phyloP scores from a whole-genome alignment of 768 basidiomycete species.

The Amanita phalloides region DNA sequence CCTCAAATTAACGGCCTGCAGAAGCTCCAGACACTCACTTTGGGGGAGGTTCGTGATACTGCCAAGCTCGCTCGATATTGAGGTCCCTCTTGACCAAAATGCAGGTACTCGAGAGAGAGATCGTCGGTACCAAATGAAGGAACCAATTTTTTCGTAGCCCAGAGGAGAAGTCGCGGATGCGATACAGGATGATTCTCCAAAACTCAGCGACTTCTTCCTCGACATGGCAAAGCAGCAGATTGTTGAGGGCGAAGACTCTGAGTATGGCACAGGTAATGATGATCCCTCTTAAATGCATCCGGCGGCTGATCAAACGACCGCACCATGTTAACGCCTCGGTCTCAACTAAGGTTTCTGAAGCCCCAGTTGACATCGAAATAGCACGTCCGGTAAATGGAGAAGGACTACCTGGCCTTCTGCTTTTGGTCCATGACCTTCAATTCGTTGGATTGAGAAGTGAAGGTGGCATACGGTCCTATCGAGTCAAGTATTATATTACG shows the following conservation, averaged over 20 bases:
- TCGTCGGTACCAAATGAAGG: too few relatives aligned
- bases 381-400: slow-evolving; percentile 18
- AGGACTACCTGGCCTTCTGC: slow-evolving; percentile 29
- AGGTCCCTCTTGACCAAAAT: too few relatives aligned
- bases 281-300: neutral
- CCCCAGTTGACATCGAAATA: slow-evolving; percentile 40
- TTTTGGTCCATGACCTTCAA: slow-evolving; percentile 57
- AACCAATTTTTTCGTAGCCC: too few relatives aligned
- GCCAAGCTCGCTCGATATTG: too few relatives aligned
- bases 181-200: slow-evolving; percentile 50
- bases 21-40: too few relatives aligned
- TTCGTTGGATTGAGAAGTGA: slow-evolving; percentile 43
- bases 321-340: slow-evolving; percentile 28
- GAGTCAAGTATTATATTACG: slow-evolving; percentile 38
- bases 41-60: too few relatives aligned
- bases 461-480: slow-evolving; percentile 52
- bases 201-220: slow-evolving; percentile 44
- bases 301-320: neutral
- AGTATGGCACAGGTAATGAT: slow-evolving; percentile 41
- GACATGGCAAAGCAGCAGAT: slow-evolving; percentile 37
- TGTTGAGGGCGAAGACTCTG: slow-evolving; percentile 20
- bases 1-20: too few relatives aligned
- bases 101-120: too few relatives aligned
- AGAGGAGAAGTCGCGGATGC: slow-evolving; percentile 26
- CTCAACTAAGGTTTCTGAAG: slow-evolving; percentile 53